Percentiles rank a stretch among this genome's conserved stretches.
Conservation (phyloP, 441 rosid species). For the Eugenia klotzschiana region DNA sequence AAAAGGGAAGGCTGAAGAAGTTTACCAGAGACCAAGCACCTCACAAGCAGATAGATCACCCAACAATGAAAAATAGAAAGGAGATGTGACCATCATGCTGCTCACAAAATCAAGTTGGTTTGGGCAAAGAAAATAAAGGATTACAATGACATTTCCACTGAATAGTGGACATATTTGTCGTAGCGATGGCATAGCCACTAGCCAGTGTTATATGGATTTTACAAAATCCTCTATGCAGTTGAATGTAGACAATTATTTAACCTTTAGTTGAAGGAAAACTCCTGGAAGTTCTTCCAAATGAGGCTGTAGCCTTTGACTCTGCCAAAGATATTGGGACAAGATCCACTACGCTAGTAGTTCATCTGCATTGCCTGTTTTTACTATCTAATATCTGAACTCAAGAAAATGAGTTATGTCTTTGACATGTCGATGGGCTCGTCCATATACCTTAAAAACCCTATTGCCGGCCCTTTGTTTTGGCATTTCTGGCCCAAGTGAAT, state of each 20-base stretch:
- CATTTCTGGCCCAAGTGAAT: neutral
- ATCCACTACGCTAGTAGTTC: neutral
- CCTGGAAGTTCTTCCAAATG: neutral
- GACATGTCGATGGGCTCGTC: neutral
- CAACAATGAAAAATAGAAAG: neutral
- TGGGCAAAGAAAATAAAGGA: neutral
- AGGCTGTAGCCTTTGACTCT: neutral
- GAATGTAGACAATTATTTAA: neutral
- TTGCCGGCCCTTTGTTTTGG: neutral
- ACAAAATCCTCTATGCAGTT: neutral
- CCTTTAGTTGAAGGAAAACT: neutral
- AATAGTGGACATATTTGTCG: neutral
- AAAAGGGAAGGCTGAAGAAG: neutral
- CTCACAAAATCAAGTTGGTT: neutral
- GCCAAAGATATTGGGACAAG: neutral
- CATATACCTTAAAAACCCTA: neutral
- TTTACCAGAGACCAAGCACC: neutral
- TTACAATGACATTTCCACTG: neutral
- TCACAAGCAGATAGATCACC: neutral
- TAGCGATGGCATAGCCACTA: neutral
- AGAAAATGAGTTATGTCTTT: neutral
- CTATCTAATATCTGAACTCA: neutral
- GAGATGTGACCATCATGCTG: neutral
- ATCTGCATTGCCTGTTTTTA: neutral
- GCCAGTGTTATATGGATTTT: neutral